Base-by-base conservation (phyloP, 2,329 filamentous ascomycete genomes). In the Sphaerulina populicola region DNA sequence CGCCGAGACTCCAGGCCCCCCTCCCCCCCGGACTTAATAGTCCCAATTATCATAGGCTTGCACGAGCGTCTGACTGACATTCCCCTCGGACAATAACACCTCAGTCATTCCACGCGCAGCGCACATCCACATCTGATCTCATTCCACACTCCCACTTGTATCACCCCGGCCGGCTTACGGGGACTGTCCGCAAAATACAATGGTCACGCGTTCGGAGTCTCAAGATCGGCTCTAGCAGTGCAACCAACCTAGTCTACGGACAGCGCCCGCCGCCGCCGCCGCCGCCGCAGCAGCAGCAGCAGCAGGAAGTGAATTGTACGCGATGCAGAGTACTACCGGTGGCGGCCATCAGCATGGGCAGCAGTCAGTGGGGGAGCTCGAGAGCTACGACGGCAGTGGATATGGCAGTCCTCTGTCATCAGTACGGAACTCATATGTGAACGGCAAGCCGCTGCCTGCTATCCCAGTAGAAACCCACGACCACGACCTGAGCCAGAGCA, bases 321-420 rank as follows among this genome's bases (percentile, higher is more conserved):
- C 18, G 33, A 62, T 60, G 60, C 59, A 60, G 56, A 49, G 54
- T 41, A 56, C 57, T 41, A 56, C 57, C 49, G 58, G 52, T 7
- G 36, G 55, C 18, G 48, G 33, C 9, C 44, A 50, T 31, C 41
- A 45, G 23, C 33, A 45, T 27, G 40, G 33, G 48, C 40, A 23
- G 41, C 44, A 50, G 42, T 46, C 47, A 10, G 42, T 59, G 49
- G 59, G 56, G 15, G 42, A 54, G 35, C 63, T 63, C 48, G 62
- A 63, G 55, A 62, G 55, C 53, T 63, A 60, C 47, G 60, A 63
- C 49, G 61, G 61, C 18, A 61, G 57, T 39, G 60, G 60, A 36
- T 64, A 63, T 51, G 57, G 54, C 41, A 55, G 47, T 49, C 54
- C 58, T 29, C 39, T 49, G 6, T 55, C 53, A 23, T 50, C 42